A percentile compares a stretch with the other conserved stretches of the same genome.
Evolutionary conservation across 208 protist species (phyloP).

Genomic region (Trypanosoma grayi): DNA sequence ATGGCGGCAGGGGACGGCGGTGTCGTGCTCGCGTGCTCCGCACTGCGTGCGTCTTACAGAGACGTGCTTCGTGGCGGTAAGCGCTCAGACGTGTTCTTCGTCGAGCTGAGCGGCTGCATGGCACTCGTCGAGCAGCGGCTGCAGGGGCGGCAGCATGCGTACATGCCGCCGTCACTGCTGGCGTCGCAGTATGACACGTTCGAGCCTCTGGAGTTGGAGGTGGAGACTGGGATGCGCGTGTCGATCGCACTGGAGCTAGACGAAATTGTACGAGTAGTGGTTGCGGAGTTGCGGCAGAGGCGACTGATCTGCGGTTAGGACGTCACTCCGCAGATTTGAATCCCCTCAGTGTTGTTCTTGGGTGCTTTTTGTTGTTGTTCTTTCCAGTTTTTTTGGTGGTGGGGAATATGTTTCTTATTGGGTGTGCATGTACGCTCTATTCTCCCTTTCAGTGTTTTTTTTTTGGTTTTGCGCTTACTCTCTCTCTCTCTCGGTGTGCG

Average conservation of each 20-base stretch:
- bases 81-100: too few species aligned
- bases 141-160: slow-evolving; percentile 45
- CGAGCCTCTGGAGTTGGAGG: slow-evolving; percentile 36
- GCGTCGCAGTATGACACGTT: slow-evolving; percentile 55
- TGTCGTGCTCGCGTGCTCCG: slow-evolving; percentile 68
- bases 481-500: too few species aligned
- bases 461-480: background rate
- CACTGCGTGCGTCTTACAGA: slow-evolving; percentile 53
- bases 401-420: background rate
- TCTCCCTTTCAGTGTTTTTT: background rate
- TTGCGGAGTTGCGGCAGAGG: slow-evolving; percentile 14
- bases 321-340: background rate
- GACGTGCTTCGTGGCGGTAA: slow-evolving; percentile 61
- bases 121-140: slow-evolving; percentile 40
- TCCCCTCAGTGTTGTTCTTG: background rate
- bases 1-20: slow-evolving; percentile 4
- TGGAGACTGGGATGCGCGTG: slow-evolving; percentile 35
- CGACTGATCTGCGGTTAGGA: background rate
- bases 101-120: slow-evolving; percentile 37
- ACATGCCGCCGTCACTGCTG: slow-evolving; percentile 58
- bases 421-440: background rate
- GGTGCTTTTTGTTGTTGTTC: background rate
- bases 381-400: background rate
- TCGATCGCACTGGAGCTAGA: slow-evolving; percentile 23
- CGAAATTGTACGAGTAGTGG: slow-evolving; percentile 27